Conservation (phyloP, 331 rosid species). For the Rhamnella rubrinervis region DNA sequence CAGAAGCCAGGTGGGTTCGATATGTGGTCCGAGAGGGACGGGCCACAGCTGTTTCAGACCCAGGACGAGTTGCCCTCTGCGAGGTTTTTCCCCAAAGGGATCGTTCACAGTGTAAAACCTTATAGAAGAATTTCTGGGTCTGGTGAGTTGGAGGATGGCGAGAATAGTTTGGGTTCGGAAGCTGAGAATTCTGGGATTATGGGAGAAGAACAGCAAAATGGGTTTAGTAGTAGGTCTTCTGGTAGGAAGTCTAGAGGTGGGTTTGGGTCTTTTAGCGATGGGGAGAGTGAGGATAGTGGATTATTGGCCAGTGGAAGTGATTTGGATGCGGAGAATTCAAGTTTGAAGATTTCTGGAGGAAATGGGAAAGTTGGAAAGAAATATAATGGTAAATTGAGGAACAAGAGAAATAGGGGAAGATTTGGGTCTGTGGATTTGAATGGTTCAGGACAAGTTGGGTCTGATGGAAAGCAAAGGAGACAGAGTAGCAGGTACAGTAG, state of each 20-base stretch:
- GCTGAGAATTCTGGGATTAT: constrained; percentile 12
- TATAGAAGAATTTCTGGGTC: constrained; percentile 47
- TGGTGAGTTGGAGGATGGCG: constrained; percentile 29
- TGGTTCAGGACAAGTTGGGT: constrained; percentile 37
- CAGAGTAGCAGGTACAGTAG: constrained; percentile 18
- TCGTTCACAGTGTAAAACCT: constrained; percentile 80
- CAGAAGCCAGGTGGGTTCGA: constrained; percentile 92
- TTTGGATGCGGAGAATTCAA: constrained; percentile 23
- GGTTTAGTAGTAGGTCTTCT: constrained; percentile 12
- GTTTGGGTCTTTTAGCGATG: constrained; percentile 15
- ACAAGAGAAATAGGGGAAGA: constrained; percentile 36
- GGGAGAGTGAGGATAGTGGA: constrained; percentile 19
- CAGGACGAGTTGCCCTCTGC: constrained; percentile 82
- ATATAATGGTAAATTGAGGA: constrained; percentile 30
- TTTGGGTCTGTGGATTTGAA: constrained; percentile 26
- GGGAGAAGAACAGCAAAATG: constrained; percentile 7
- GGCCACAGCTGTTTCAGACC: constrained; percentile 71
- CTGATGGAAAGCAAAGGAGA: constrained; percentile 44
- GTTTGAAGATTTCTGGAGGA: constrained; percentile 8
- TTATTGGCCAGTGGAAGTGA: neutral
- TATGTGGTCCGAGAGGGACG: constrained; percentile 78
- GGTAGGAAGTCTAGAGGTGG: constrained; percentile 16
- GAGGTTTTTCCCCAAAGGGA: constrained; percentile 89
- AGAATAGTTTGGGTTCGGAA: constrained; percentile 22
- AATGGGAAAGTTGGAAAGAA: constrained; percentile 23